These are phyloP conservation scores for Trichoderma koningii DNA, from an alignment of 2,329 filamentous ascomycete genomes.

Conservation along the genomic window DNA sequence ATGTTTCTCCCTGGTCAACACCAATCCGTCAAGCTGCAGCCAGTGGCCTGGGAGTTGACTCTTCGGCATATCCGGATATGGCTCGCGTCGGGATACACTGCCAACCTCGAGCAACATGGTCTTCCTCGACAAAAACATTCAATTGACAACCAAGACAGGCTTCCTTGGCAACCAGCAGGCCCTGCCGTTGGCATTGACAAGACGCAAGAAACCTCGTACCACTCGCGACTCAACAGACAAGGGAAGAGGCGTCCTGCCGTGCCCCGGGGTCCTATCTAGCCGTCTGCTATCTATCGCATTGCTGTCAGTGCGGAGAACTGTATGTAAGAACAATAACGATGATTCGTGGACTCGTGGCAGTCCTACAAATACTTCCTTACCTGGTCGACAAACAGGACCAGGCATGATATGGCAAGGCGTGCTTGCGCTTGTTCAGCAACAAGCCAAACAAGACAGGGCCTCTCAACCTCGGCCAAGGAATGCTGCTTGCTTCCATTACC, in stretches of 20 bases:
- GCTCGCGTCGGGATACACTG: slow-evolving; percentile 9
- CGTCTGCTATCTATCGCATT: too few species aligned
- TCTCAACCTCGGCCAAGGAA: not conserved
- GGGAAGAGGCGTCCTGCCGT: too few species aligned
- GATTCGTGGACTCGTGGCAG: too few species aligned
- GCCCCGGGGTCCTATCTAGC: too few species aligned
- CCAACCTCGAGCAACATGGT: slow-evolving; percentile 8
- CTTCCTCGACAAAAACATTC: not conserved
- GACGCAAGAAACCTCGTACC: not conserved
- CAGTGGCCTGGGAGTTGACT: not conserved
- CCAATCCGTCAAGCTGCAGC: slow-evolving; percentile 8
- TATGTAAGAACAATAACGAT: too few species aligned
- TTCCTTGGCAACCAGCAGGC: not conserved
- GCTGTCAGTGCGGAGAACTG: too few species aligned
- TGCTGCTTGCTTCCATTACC: slow-evolving; percentile 6
- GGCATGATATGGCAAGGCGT: too few species aligned
- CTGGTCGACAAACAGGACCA: too few species aligned
- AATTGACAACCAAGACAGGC: not conserved
- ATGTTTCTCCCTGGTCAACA: not conserved
- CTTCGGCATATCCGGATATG: slow-evolving; percentile 11
- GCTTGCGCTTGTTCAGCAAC: too few species aligned
- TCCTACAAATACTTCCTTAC: too few species aligned
- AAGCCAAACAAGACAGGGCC: not conserved
- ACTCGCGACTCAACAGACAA: too few species aligned
- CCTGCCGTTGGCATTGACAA: not conserved